These are phyloP conservation scores for Sarocladium kiliense DNA, from an alignment of 2,329 filamentous ascomycete genomes.

Conservation along the genomic window DNA sequence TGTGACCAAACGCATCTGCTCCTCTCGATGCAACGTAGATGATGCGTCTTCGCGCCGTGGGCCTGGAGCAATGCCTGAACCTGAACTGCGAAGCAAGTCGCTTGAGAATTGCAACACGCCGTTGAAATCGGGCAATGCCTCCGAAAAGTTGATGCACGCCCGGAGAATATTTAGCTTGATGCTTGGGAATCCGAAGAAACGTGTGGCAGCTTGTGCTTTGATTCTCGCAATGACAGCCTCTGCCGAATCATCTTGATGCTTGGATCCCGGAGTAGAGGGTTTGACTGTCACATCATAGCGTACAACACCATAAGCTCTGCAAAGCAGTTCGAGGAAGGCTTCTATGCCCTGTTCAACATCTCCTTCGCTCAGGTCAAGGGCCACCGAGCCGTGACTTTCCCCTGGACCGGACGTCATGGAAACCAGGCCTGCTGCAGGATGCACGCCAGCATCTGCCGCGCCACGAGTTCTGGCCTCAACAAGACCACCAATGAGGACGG, in stretches of 20 bases:
- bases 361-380: slow-evolving; percentile 57
- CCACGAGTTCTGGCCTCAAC: slow-evolving; percentile 88
- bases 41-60: slow-evolving; percentile 63
- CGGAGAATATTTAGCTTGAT: slow-evolving; percentile 84
- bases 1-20: slow-evolving; percentile 77
- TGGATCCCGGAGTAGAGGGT: slow-evolving; percentile 16
- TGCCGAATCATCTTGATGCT: slow-evolving; percentile 32
- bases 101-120: slow-evolving; percentile 87
- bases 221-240: slow-evolving; percentile 52
- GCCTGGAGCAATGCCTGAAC: slow-evolving; percentile 71
- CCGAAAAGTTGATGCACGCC: slow-evolving; percentile 88
- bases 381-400: slow-evolving; percentile 44
- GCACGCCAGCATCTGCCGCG: slow-evolving; percentile 92
- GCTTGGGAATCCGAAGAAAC: slow-evolving; percentile 70
- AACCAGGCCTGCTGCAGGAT: slow-evolving; percentile 83
- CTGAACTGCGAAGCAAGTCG: slow-evolving; percentile 75
- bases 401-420: slow-evolving; percentile 56
- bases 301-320: slow-evolving; percentile 60
- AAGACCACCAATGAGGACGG: slow-evolving; percentile 74
- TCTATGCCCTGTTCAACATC: slow-evolving; percentile 65
- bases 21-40: slow-evolving; percentile 69
- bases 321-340: slow-evolving; percentile 54
- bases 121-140: slow-evolving; percentile 86
- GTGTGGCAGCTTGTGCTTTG: slow-evolving; percentile 48
- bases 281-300: slow-evolving; percentile 34